These are phyloP conservation scores for Claviceps maximensis DNA, from an alignment of 2,329 filamentous ascomycete genomes.

Conservation along the genomic window DNA sequence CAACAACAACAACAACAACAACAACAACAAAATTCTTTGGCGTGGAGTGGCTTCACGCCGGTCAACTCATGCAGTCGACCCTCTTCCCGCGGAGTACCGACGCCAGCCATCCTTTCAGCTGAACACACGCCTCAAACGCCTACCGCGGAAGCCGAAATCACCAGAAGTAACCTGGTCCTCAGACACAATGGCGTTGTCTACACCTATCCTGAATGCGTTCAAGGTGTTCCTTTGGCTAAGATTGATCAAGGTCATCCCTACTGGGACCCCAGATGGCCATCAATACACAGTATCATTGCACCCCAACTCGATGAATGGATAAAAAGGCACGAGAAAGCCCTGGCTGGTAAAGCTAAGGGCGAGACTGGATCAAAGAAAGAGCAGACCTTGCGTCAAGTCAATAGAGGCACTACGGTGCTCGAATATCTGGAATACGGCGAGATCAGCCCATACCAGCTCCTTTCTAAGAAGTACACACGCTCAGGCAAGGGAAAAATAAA, in stretches of 20 bases:
- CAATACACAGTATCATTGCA: slow-evolving; percentile 29
- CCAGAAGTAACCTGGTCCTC: slow-evolving; percentile 29
- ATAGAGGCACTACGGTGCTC: slow-evolving; percentile 39
- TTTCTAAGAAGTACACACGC: slow-evolving; percentile 36
- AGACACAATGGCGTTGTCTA: slow-evolving; percentile 36
- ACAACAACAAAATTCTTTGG: not conserved
- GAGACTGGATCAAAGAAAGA: slow-evolving; percentile 31
- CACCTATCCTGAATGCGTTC: slow-evolving; percentile 37
- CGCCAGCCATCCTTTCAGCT: slow-evolving; percentile 11
- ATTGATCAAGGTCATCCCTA: slow-evolving; percentile 38
- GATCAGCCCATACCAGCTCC: slow-evolving; percentile 43
- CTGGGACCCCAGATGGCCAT: slow-evolving; percentile 41
- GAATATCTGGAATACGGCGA: slow-evolving; percentile 36
- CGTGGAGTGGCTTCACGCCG: slow-evolving; percentile 17
- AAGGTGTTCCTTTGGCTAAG: slow-evolving; percentile 38
- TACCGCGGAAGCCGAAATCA: slow-evolving; percentile 24
- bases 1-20: not conserved
- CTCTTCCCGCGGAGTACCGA: slow-evolving; percentile 16
- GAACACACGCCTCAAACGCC: slow-evolving; percentile 16
- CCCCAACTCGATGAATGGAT: slow-evolving; percentile 33
- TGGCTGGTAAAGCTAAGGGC: slow-evolving; percentile 18
- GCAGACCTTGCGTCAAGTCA: slow-evolving; percentile 41
- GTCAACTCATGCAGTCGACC: slow-evolving; percentile 18
- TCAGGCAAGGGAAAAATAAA: slow-evolving; percentile 26
- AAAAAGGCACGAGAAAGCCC: slow-evolving; percentile 29